These are phyloP conservation scores for Fusarium vanettenii DNA, from an alignment of 2,329 filamentous ascomycete genomes.

Conservation along the genomic window DNA sequence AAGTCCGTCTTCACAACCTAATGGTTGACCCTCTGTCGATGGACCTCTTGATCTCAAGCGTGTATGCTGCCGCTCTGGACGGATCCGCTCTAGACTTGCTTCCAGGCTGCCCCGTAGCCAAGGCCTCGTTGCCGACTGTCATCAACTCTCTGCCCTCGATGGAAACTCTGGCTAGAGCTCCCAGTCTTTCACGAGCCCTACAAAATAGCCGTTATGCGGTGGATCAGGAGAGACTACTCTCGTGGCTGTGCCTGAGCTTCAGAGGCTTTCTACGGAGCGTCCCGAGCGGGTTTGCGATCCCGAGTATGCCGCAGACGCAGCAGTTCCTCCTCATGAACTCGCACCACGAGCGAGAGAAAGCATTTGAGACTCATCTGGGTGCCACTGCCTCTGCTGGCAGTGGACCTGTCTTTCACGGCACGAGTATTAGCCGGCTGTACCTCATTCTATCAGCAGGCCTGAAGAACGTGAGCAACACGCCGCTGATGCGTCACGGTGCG, in stretches of 20 bases:
- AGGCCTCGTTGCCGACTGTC: neutral
- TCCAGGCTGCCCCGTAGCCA: neutral
- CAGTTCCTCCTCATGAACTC: neutral
- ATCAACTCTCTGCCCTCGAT: neutral
- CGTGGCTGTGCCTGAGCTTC: neutral
- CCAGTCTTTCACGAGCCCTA: neutral
- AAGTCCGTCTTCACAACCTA: neutral
- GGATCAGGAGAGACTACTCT: neutral
- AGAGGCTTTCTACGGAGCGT: neutral
- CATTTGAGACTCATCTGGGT: neutral
- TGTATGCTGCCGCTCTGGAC: neutral
- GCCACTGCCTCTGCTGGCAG: neutral
- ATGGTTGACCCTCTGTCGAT: neutral
- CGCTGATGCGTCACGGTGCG: neutral
- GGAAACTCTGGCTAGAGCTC: neutral
- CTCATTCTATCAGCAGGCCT: neutral
- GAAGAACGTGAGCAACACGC: neutral
- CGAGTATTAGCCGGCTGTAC: neutral
- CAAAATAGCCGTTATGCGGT: neutral
- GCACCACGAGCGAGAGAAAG: neutral
- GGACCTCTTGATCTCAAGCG: neutral
- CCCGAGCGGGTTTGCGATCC: neutral
- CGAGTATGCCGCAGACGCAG: neutral
- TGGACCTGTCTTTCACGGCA: neutral
- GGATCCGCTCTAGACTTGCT: neutral